Evolutionary conservation across 768 basidiomycete species (phyloP).

Genomic region (Paxillus involutus): DNA sequence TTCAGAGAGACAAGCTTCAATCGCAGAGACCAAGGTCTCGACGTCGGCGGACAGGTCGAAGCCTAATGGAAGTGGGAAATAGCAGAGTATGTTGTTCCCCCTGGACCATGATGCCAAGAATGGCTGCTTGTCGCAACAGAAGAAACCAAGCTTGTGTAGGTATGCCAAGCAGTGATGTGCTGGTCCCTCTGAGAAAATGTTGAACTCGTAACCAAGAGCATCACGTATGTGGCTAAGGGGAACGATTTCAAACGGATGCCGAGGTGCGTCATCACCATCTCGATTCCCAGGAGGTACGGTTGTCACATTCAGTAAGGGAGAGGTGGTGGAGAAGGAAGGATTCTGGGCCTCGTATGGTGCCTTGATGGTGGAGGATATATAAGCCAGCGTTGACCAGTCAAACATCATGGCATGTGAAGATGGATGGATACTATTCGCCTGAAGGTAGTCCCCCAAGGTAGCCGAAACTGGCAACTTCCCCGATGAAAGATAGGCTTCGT

Average conservation of each 20-base stretch:
- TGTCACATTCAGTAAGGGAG: constrained; percentile 48
- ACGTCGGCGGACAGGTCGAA: constrained; percentile 73
- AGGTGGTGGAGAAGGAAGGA: constrained; percentile 23
- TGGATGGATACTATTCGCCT: constrained; percentile 44
- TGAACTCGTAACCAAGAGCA: constrained; percentile 58
- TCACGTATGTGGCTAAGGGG: constrained; percentile 60
- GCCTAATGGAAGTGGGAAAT: constrained; percentile 68
- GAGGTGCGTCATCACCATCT: constrained; percentile 23
- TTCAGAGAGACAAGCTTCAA: constrained; percentile 71
- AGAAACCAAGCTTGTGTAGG: constrained; percentile 61
- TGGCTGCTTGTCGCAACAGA: constrained; percentile 44
- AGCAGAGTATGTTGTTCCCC: constrained; percentile 43
- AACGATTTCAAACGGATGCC: constrained; percentile 56
- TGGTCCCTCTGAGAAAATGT: constrained; percentile 51
- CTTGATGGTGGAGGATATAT: constrained; percentile 60
- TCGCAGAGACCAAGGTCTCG: constrained; percentile 66
- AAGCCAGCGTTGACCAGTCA: constrained; percentile 65
- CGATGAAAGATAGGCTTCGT: constrained; percentile 49
- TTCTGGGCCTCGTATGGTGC: constrained; percentile 16
- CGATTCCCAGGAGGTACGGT: constrained; percentile 9
- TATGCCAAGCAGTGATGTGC: constrained; percentile 57
- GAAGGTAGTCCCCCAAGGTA: constrained; percentile 51
- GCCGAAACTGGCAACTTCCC: constrained; percentile 43
- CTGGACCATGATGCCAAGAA: constrained; percentile 21
- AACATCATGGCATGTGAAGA: constrained; percentile 55